These are phyloP conservation scores for Mycena belliarum DNA, from an alignment of 768 basidiomycete genomes.

Conservation along the genomic window DNA sequence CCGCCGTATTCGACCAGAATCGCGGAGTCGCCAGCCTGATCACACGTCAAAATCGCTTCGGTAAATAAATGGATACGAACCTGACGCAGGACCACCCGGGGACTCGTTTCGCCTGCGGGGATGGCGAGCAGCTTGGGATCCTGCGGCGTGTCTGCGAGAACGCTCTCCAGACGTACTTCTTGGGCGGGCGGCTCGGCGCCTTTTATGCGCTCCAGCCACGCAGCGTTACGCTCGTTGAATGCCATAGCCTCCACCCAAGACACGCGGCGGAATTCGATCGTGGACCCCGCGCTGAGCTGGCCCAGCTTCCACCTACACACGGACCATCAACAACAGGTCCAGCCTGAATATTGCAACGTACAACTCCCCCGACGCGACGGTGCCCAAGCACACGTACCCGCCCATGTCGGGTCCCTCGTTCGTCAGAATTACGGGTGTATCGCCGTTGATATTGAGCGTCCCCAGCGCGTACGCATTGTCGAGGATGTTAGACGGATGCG, in stretches of 20 bases:
- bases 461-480: conserved; percentile 61
- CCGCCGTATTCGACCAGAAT: conserved; percentile 65
- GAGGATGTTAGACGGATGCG: conserved; percentile 68
- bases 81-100: conserved; percentile 53
- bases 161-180: neutral
- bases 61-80: conserved; percentile 31
- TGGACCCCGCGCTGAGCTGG: conserved; percentile 59
- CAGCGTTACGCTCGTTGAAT: conserved; percentile 24
- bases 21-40: conserved; percentile 61
- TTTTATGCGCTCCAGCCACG: conserved; percentile 33
- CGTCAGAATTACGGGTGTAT: conserved; percentile 66
- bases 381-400: conserved; percentile 59
- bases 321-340: neutral
- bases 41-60: neutral
- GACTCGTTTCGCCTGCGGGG: conserved; percentile 23
- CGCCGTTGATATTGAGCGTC: conserved; percentile 64
- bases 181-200: neutral
- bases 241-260: conserved; percentile 41
- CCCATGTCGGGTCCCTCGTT: conserved; percentile 67
- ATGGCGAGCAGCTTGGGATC: conserved; percentile 42
- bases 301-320: conserved; percentile 64
- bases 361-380: conserved; percentile 53
- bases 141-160: conserved; percentile 17
- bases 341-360: conserved; percentile 27
- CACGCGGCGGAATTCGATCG: conserved; percentile 53